Percentiles rank a stretch among this genome's conserved stretches.
phyloP scores from a whole-genome alignment of 805 yeast genomes.

The Wickerhamiella kurtzmanii region DNA sequence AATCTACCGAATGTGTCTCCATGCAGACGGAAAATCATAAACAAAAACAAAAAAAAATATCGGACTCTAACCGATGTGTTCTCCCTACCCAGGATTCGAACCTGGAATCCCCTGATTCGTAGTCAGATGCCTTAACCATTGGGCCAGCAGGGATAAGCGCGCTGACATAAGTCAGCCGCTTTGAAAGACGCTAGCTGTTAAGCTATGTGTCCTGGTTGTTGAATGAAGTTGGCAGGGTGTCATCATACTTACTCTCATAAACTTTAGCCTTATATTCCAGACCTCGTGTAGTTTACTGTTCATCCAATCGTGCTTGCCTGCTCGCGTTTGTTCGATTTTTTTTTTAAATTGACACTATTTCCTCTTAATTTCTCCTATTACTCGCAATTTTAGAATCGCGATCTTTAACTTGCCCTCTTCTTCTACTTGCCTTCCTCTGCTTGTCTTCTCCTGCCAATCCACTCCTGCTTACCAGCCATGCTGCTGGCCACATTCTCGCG shows the following conservation, averaged over 20 bases:
- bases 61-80: not conserved
- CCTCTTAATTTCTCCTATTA: too few relatives aligned
- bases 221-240: not conserved
- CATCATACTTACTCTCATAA: not conserved
- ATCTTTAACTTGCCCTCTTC: too few relatives aligned
- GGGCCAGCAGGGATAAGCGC: conserved; percentile 1
- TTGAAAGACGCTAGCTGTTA: not conserved
- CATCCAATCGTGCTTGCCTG: too few relatives aligned
- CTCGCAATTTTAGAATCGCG: too few relatives aligned
- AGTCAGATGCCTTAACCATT: conserved; percentile 4
- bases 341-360: not conserved
- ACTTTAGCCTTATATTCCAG: too few relatives aligned
- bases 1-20: too few relatives aligned
- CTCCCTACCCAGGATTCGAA: conserved; percentile 9
- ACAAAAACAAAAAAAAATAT: not conserved
- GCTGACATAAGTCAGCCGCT: not conserved
- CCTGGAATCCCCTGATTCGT: conserved; percentile 9
- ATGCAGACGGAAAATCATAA: not conserved
- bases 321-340: too few relatives aligned
- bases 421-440: not conserved
- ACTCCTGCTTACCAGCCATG: not conserved
- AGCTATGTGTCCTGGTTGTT: not conserved
- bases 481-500: too few relatives aligned
- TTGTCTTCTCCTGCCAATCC: not conserved
- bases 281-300: too few relatives aligned